Conservation (phyloP, 139 green algal species). For the Marvania coccoides region DNA sequence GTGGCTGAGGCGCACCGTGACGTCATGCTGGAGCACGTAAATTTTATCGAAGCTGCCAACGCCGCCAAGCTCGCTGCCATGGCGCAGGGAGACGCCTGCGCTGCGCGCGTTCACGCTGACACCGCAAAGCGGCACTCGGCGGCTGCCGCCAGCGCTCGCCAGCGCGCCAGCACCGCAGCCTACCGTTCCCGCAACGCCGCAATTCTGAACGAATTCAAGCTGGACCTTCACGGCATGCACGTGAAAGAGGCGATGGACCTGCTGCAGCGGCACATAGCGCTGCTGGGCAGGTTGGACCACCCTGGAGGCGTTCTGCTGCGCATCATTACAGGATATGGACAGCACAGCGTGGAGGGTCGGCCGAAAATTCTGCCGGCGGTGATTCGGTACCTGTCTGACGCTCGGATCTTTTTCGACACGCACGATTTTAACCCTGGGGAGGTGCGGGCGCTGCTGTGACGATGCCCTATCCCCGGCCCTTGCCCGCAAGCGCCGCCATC, state of each 20-base stretch:
- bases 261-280: conserved; percentile 18
- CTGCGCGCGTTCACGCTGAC: conserved; percentile 5
- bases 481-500: too few relatives aligned
- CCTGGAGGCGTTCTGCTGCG: conserved; percentile 30
- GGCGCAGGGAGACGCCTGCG: neutral
- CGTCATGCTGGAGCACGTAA: neutral
- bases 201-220: conserved; percentile 26
- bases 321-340: neutral
- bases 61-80: neutral
- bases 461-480: too few relatives aligned
- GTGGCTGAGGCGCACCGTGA: neutral
- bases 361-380: conserved; percentile 32
- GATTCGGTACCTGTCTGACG: conserved; percentile 25
- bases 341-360: conserved; percentile 14
- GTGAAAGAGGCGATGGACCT: conserved; percentile 13
- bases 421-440: conserved; percentile 23
- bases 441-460: neutral
- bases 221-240: conserved; percentile 22
- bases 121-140: conserved; percentile 11
- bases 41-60: neutral
- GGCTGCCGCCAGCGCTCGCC: conserved; percentile 9
- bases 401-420: conserved; percentile 17
- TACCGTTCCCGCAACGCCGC: conserved; percentile 4
- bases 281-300: conserved; percentile 19
- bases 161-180: conserved; percentile 20